These are phyloP conservation scores for Eleusine indica DNA, from an alignment of 176 grass and related monocot species.

Conservation along the genomic window DNA sequence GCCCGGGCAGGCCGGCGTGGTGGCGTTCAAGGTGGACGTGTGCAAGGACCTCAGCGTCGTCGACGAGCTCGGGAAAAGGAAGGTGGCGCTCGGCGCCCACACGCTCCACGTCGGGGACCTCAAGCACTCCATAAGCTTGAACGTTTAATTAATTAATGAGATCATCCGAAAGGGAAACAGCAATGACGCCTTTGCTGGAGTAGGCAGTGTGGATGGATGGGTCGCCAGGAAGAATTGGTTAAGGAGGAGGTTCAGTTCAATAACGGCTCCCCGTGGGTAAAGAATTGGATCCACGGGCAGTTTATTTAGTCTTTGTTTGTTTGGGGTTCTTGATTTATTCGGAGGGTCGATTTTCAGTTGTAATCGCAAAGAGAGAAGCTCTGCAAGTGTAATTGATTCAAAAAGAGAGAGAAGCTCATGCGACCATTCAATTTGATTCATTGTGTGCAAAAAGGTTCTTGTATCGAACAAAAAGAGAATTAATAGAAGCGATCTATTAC, in stretches of 20 bases:
- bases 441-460: too few species aligned
- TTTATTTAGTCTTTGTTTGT: slow-evolving; percentile 14
- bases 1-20: slow-evolving; percentile 45
- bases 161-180: background rate
- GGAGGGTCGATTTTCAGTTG: slow-evolving; percentile 43
- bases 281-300: slow-evolving; percentile 46
- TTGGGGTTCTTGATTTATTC: slow-evolving; percentile 37
- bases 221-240: slow-evolving; percentile 50
- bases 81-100: slow-evolving; percentile 75
- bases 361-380: slow-evolving; percentile 7
- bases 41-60: slow-evolving; percentile 91
- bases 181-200: background rate
- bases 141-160: slow-evolving; percentile 28
- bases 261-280: slow-evolving; percentile 43
- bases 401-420: slow-evolving; percentile 24
- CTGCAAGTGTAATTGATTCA: slow-evolving; percentile 8
- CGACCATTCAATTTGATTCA: slow-evolving; percentile 9
- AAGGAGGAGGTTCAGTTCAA: slow-evolving; percentile 32
- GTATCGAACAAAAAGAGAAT: too few species aligned
- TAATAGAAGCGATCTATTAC: background rate
- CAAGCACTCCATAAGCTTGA: slow-evolving; percentile 68
- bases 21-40: slow-evolving; percentile 80
- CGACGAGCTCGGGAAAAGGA: slow-evolving; percentile 78
- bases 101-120: slow-evolving; percentile 78
- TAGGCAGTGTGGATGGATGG: slow-evolving; percentile 19